A percentile compares a stretch with the other conserved stretches of the same genome.
phyloP scores from a whole-genome alignment of 108 stramenopile species.

The Cyclotella atomus region DNA sequence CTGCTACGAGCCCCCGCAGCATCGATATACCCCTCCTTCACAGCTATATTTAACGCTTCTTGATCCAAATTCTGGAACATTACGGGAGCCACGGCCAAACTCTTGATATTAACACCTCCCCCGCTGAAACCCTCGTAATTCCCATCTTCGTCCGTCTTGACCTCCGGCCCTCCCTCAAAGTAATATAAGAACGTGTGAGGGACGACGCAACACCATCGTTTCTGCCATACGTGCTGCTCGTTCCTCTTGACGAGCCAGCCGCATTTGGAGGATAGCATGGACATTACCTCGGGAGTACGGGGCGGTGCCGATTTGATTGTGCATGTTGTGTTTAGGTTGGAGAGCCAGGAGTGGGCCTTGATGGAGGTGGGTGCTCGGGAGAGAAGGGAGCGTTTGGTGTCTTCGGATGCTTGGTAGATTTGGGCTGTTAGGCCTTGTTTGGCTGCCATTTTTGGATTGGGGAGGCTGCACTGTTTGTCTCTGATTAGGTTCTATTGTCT shows the following conservation, averaged over 20 bases:
- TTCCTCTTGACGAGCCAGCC: constrained; percentile 94
- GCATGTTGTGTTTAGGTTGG: constrained; percentile 87
- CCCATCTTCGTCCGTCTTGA: constrained; percentile 51
- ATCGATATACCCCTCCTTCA: constrained; percentile 67
- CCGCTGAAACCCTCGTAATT: constrained; percentile 46
- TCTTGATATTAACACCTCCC: constrained; percentile 48
- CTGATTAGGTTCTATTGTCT: constrained; percentile 1
- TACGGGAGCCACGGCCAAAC: constrained; percentile 5
- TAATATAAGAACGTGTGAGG: constrained; percentile 96
- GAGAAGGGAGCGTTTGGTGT: constrained; percentile 85
- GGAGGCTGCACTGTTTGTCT: not conserved
- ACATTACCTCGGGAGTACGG: constrained; percentile 83
- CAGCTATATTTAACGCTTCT: constrained; percentile 73
- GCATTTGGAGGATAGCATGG: constrained; percentile 67
- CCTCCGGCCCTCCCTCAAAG: constrained; percentile 81
- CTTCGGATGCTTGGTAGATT: constrained; percentile 85
- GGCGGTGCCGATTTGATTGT: constrained; percentile 92
- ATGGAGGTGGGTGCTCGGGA: constrained; percentile 63
- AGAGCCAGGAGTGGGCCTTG: constrained; percentile 76
- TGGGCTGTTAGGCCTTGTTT: constrained; percentile 88
- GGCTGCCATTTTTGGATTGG: constrained; percentile 68
- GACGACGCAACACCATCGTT: constrained; percentile 94
- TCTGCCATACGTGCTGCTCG: constrained; percentile 94
- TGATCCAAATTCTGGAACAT: constrained; percentile 64
- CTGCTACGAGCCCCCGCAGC: constrained; percentile 17